Base-by-base conservation (phyloP, 2,329 filamentous ascomycete genomes). In the Curvularia sp. region DNA sequence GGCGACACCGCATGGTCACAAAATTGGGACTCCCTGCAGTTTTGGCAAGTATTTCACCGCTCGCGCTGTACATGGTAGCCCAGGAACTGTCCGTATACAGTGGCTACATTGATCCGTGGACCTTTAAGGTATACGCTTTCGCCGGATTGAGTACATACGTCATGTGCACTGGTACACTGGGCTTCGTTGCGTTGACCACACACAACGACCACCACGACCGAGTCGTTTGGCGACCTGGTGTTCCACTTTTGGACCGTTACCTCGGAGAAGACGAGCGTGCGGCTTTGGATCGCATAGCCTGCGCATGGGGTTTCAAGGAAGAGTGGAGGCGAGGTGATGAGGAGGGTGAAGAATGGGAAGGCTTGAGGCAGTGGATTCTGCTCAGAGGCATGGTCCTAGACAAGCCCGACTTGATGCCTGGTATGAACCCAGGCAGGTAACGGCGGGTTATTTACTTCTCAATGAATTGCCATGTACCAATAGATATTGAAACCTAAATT, bases 171-270 rank as follows among this genome's bases (percentile, higher is more conserved):
- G 88, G 87, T 4, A 92, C 89, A 9, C 86, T 98, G 53, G 95
- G 94, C 2, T 80, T 95, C 42, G 87, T 98, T 38, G 92, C 94
- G 8, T 82, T 96, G 58, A 88, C 92, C 26, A 97, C 94, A 33
- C 84, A 89, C 60, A 97, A 97, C 77, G 93, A 98, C 75, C 93
- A 98, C 78, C 97, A 97, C 91, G 89, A 90, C 70, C 87, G 95
- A 20, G 92, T 98, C 5, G 93, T 92, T 2, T 99, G 95, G 95
- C 84, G 89, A 8, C 87, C 87, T 0, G 95, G 95, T 10, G 89
- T 92, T 33, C 89, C 91, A 22, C 80, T 98, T 63, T 85, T 90
- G 61, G 85, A 92, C 70, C 86, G 95, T 13, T 98, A 93, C 91
- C 77, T 96, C 53, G 84, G 92, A 33, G 95, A 98, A 75, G 93